phyloP scores from a whole-genome alignment of 1,139 yeast species.

The Hansenula sp. region DNA sequence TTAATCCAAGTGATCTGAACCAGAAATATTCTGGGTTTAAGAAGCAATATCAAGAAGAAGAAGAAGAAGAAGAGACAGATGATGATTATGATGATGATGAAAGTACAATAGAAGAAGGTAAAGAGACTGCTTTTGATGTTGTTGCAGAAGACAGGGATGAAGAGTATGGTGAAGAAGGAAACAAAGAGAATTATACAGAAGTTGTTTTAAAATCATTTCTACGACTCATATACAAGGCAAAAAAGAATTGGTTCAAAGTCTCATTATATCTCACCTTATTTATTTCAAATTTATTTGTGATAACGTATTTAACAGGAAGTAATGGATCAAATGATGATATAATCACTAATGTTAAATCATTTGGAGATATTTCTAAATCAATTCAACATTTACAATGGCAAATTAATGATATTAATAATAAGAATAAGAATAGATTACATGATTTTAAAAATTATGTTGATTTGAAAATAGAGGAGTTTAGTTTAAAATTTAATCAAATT shows the following conservation, averaged over 20 bases:
- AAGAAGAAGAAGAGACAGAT: neutral
- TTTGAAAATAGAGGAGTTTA: constrained; percentile 14
- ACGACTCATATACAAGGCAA: neutral
- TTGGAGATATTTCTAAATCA: constrained; percentile 16
- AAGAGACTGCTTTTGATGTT: neutral
- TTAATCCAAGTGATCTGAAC: constrained; percentile 3
- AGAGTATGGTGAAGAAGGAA: neutral
- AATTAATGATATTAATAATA: constrained; percentile 17
- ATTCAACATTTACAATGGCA: constrained; percentile 19
- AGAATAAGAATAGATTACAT: constrained; percentile 14
- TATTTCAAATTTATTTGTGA: neutral
- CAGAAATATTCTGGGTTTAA: constrained; percentile 3
- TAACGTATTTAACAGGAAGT: neutral
- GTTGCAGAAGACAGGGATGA: neutral
- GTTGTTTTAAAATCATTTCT: neutral
- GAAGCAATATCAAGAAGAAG: constrained; percentile 1
- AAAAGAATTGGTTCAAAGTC: neutral
- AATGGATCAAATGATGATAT: constrained; percentile 1
- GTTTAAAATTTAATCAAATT: constrained; percentile 6
- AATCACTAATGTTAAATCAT: constrained; percentile 5
- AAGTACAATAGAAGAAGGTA: neutral
- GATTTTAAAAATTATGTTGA: constrained; percentile 17
- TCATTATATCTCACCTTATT: neutral
- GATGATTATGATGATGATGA: neutral
- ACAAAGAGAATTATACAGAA: neutral